Evolutionary conservation across 2,329 filamentous ascomycete genomes (phyloP), one percentile per base, ranked within the genome.

Genomic region (Aspergillus fischeri): DNA sequence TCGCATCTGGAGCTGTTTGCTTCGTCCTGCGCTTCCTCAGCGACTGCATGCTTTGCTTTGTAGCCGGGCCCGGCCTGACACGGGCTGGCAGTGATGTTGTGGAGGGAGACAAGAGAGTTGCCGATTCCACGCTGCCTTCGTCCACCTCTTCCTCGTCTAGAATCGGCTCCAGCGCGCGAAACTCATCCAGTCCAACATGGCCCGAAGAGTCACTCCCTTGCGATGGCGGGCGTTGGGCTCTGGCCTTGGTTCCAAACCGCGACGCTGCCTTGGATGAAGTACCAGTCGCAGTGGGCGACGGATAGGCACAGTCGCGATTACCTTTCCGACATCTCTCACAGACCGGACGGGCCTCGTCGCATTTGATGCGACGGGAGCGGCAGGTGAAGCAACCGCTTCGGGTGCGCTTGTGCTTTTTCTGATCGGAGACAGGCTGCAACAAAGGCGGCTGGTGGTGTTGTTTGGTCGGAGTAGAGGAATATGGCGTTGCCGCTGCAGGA

Each of bases 321-420:
- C 93, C 94, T 75, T 97, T 99, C 65, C 86, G 88, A 74, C 94
- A 99, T 68, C 93, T 76, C 71, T 97, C 92, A 76, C 94, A 97
- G 53, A 90, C 82, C 11, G 94, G 94, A 66, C 87, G 90, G 24
- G 81, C 84, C 75, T 99, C 94, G 72, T 97, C 94, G 73, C 94
- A 99, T 90, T 87, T 97, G 52, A 97, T 92, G 73, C 94, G 85
- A 64, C 94, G 85, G 67, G 87, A 88, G 58, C 94, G 85, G 75
- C 94, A 99, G 49, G 92, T 97, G 70, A 85, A 97, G 77, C 94
- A 99, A 28, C 94, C 94, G 62, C 92, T 97, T 66, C 94, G 84
- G 47, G 94, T 97, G 65, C 94, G 86, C 60, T 92, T 88, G 73
- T 97, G 93, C 75, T 97, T 97, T 64, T 95, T 89, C 68, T 89